Evolutionary conservation across 208 protist genomes (phyloP), one percentile per base, ranked within the genome.

Genomic region (Trypanosoma conorhini): DNA sequence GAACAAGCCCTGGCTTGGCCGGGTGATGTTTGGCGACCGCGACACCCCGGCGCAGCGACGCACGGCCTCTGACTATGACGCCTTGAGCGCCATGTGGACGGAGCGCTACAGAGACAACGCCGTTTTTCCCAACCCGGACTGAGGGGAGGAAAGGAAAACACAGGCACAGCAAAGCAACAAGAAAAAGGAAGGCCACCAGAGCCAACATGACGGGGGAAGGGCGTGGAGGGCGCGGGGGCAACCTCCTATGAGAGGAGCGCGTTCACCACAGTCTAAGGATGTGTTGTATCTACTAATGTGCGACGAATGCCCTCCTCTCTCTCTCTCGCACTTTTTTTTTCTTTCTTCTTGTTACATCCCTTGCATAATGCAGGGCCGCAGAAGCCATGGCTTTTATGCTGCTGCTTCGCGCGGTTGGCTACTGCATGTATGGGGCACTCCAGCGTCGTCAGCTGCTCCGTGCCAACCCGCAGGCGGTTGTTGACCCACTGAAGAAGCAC

Each of bases 1-100:
- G 82, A 94, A 87, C 71, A 97, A 97, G 80, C 92, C 92, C 31
- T 95, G 89, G 87, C 74, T 97, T 7, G 92, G 92, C 8, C 81
- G 87, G 10, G 70, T 97, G 21, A 97, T 97, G 92, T 97, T 92
- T 76, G 83, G 84, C 9, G 89, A 95, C 55, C 74, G 67, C 51
- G 80, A 92, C 70, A 73, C 61, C 13, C 80, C 91, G 4, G 58
- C 77, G 40, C 59, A 63, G 66, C 74, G 72, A 68, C 84, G 83
- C 57, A 80, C 68, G 1, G 57, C 44, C 38, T 63, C 68, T 48
- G 80, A 81, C 26, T 94, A 81, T 62, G 91, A 96, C 60, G 80
- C 74, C 57, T 58, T 96, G 56, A 83, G 80, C 22, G 76, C 85
- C 63, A 48, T 81, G 60, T 96, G 91, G 91, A 84, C 86, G 60